Evolutionary conservation across 2,329 filamentous ascomycete genomes (phyloP), one percentile per base, ranked within the genome.

Genomic region (Fusarium liriodendri): DNA sequence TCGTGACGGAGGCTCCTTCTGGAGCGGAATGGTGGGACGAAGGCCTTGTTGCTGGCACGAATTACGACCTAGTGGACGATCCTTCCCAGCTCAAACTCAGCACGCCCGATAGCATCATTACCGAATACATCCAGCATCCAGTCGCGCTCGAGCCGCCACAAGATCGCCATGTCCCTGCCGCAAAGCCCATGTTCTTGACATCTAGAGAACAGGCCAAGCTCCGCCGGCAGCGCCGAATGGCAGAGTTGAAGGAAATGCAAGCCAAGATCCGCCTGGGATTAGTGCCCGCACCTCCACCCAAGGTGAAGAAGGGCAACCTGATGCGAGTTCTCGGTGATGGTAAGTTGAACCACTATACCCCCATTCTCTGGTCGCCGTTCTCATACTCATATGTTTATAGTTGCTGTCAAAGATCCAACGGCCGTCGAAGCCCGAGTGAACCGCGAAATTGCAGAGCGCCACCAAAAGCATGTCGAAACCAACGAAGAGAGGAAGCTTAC

Each of bases 21-120:
- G 93, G 93, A 9, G 89, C 98, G 47, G 97, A 99, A 82, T 99
- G 97, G 97, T 98, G 96, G 94, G 97, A 99, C 78, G 95, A 98
- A 84, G 94, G 92, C 3, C 85, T 98, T 20, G 88, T 97, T 18
- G 89, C 93, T 61, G 94, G 93, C 47, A 89, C 89, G 47, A 92
- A 89, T 64, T 98, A 98, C 83, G 89, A 92, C 67, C 87, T 88
- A 69, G 89, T 97, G 67, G 89, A 92, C 29, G 85, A 93, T 67
- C 85, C 89, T 0, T 83, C 85, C 18, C 91, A 89, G 50, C 85
- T 97, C 69, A 97, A 95, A 81, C 89, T 98, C 72, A 88, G 91
- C 42, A 90, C 90, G 0, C 85, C 91, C n/a, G 95, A 98, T 80
- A 93, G 91, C 61, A 96, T 98, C 77, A 91, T 99, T 68, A 98